Base-by-base conservation (phyloP, 805 yeast species). In the Tetrapisispora phaffii region DNA sequence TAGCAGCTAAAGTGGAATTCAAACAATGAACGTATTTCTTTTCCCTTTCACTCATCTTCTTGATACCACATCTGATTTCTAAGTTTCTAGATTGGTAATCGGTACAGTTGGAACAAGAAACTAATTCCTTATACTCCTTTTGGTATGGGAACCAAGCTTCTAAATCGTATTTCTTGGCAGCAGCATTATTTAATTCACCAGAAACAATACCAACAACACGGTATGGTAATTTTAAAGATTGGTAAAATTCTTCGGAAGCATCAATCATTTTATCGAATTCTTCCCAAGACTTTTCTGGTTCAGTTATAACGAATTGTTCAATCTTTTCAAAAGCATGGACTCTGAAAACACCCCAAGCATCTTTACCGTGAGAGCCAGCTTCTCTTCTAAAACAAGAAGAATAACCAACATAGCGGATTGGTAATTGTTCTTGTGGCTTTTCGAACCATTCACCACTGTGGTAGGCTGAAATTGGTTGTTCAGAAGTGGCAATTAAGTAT, bases 71-170 rank as follows among this genome's bases (percentile, higher is more conserved):
- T 78, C 98, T 84, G 63, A 93, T 93, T 75, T 93, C 98, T 65
- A 93, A 76, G 77, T 90, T 90, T 75, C 98, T 85, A 44, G 97
- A 86, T 75, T 93, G 98, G 71, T 93, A 93, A 72, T 93, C 98
- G 49, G 98, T 93, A 80, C 98, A 93, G 78, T 93, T 93, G 48
- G 97, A 90, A 74, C 97, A 90, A 17, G 96, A 87, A 46, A 93
- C 98, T 60, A 93, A 80, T 74, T 93, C 98, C 73, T 93, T 93
- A 75, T 85, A 93, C 72, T 93, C 98, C 68, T 88, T 77, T 76
- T 93, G 98, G 85, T 76, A 93, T 64, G 98, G 98, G 94, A 93
- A 93, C 98, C 98, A 93, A 42, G 98, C 98, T 75, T 93, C 98
- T 64, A 93, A 77, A 73, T 93, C 98, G 73, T 83, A 93, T 70